Evolutionary conservation across 2,329 filamentous ascomycete genomes (phyloP), one percentile per base, ranked within the genome.

Genomic region (Sporothrix brasiliensis): DNA sequence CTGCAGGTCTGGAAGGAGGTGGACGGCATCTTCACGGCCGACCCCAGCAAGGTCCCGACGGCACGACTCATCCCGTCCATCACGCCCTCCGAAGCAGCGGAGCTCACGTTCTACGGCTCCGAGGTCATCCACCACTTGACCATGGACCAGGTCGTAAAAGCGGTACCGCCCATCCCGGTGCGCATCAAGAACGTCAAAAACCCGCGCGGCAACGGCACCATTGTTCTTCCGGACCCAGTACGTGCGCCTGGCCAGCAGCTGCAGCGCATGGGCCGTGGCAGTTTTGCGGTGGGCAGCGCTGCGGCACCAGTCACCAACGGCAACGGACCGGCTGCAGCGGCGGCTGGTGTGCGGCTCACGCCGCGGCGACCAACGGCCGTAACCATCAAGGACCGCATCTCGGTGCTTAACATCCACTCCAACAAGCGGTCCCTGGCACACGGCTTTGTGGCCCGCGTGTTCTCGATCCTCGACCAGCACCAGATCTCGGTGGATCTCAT

Each of bases 1-100:
- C 86, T 99, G 68, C 95, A 99, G 80, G 92, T 99, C 73, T 98
- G 95, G 95, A 99, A 99, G 83, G 95, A 99, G 79, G 95, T 99
- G 7, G 95, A 99, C 69, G 79, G 79, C 70, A 80, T 80, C 73
- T 80, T 80, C 74, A 84, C 84, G 6, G 85, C 85, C 34, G 92
- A 97, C 77, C 92, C 92, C 3, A 88, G 91, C 75, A 96, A 95
- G 80, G 92, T 96, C 52, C 94, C 94, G 3, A 98, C 94, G 0
- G 96, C 95, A n/a, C 87, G 91, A 61, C 85, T 99, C n/a, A 86
- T 99, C 58, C 83, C 90, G 13, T 90, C 90, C 69, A 97, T 99
- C 78, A 97, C 94, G 3, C 95, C 95, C 0, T 91, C 93, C 11
- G 95, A 99, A 81, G 95, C 95, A 1, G 94, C 95, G 14, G 95